Evolutionary conservation across 2,329 filamentous ascomycete genomes (phyloP), one percentile per base, ranked within the genome.

Genomic region (Apiospora kogelbergensis): DNA sequence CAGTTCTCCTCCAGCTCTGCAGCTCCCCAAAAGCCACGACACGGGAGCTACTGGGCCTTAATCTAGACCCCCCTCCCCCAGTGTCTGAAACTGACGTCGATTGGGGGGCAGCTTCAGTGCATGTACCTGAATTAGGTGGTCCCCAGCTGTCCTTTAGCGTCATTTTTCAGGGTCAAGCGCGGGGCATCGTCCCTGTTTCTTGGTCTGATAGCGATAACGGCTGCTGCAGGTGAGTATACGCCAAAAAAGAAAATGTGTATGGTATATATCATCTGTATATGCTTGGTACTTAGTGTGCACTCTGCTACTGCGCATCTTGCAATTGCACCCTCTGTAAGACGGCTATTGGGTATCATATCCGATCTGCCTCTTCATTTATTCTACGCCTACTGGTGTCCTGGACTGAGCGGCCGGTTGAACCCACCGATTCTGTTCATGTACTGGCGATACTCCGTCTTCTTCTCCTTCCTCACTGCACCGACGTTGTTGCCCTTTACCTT

Each of bases 371-470:
- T 41, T 17, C 37, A 11, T 15, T 22, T 60, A 11, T 33, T 22
- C 41, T 37, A 69, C 75, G 37, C 30, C 53, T 60, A 60, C 10
- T 37, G 17, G 22, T 74, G 74, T 13, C 72, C 73, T n/a, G 89
- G 89, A 79, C 90, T 92, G 67, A 95, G 82, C 63, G 93, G 92
- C 74, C 93, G 82, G 78, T 95, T 96, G 84, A 96, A 96, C 6
- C 93, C 93, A 68, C 93, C 93, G 66, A 90, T 85, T 68, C 93
- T 88, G 77, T 96, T 96, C 90, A 99, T 99, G 81, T 99, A 99
- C 87, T 99, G 96, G 74, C 96, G 88, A 78, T 98, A 98, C 84
- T 97, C 89, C 17, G 91, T 93, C 88, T 94, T 95, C 89, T 97
- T 98, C 82, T 96, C 94, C 85, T 96, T 98, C 73, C 91, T 85